Evolutionary conservation across 305 asterid species (phyloP).

Genomic region (Rubia balearica): DNA sequence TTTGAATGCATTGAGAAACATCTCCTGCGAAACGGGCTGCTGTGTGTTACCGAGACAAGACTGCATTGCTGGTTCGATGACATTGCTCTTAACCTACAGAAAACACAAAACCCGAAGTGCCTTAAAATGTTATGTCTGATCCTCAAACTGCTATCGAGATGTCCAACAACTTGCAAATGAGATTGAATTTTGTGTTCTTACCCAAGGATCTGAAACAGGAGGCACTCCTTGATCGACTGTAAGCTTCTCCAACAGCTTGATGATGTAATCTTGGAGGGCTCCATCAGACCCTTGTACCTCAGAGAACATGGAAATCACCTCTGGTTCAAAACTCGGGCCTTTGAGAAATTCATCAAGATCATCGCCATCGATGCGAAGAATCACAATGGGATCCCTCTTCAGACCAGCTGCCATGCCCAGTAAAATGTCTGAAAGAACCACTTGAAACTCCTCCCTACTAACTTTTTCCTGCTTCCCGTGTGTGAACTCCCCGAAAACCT

Average conservation of each 20-base stretch:
- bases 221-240: constrained; percentile 90
- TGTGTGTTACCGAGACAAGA: constrained; percentile 34
- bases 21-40: constrained; percentile 58
- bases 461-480: constrained; percentile 64
- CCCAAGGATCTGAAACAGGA: constrained; percentile 92
- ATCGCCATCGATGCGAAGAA: constrained; percentile 87
- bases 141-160: not conserved
- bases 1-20: constrained; percentile 48
- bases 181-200: constrained; percentile 18
- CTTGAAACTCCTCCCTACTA: constrained; percentile 68
- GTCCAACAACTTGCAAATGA: no score
- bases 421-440: constrained; percentile 72
- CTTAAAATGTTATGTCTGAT: not conserved
- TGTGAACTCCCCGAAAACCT: constrained; percentile 85
- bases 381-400: constrained; percentile 88
- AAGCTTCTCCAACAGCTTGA: constrained; percentile 68
- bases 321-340: constrained; percentile 51
- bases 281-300: constrained; percentile 47
- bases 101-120: not conserved
- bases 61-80: constrained; percentile 62
- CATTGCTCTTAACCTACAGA: constrained; percentile 55
- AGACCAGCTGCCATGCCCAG: constrained; percentile 93
- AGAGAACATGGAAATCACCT: constrained; percentile 44
- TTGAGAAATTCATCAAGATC: constrained; percentile 66
- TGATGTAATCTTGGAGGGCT: constrained; percentile 47